Conservation (phyloP, 2,329 filamentous ascomycete genomes). For the Macrophomina pseudophaseolina region DNA sequence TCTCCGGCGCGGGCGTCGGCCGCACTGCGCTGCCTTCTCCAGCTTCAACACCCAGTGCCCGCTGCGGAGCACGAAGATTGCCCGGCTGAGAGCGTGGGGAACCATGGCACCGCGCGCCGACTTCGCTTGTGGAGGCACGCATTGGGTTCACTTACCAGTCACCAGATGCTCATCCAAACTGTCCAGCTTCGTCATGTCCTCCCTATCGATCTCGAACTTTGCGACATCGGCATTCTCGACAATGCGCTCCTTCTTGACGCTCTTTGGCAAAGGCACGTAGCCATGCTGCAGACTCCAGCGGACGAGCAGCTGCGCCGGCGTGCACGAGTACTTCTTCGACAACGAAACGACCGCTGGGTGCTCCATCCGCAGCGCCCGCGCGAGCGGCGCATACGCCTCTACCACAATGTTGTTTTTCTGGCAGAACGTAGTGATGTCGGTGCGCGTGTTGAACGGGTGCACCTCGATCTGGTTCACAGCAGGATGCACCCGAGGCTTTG, state of each 20-base stretch:
- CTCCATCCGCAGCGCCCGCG: slow-evolving; percentile 70
- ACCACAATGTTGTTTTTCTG: slow-evolving; percentile 70
- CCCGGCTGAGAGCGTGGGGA: slow-evolving; percentile 23
- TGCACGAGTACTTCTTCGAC: slow-evolving; percentile 71
- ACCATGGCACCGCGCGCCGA: slow-evolving; percentile 4
- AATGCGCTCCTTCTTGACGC: slow-evolving; percentile 65
- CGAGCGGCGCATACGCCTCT: slow-evolving; percentile 81
- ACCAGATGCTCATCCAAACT: slow-evolving; percentile 73
- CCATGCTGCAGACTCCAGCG: slow-evolving; percentile 79
- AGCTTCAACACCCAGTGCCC: slow-evolving; percentile 19
- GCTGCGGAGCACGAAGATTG: slow-evolving; percentile 20
- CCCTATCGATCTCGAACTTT: slow-evolving; percentile 64
- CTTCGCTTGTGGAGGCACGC: background rate
- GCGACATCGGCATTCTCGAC: slow-evolving; percentile 68
- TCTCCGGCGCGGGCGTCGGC: slow-evolving; percentile 12
- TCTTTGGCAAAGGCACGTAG: slow-evolving; percentile 77
- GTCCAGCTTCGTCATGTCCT: slow-evolving; percentile 69
- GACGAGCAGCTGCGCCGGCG: slow-evolving; percentile 75
- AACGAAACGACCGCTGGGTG: slow-evolving; percentile 68
- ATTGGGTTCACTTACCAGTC: slow-evolving; percentile 62
- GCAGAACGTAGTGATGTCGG: slow-evolving; percentile 69
- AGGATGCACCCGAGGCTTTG: slow-evolving; percentile 66
- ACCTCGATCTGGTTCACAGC: slow-evolving; percentile 76
- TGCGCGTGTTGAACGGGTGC: slow-evolving; percentile 80
- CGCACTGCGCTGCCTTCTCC: slow-evolving; percentile 3